Percentiles rank a stretch among this genome's conserved stretches.
Conservation (phyloP, 2,329 filamentous ascomycete genomes). For the Hypoxylon sp. region DNA sequence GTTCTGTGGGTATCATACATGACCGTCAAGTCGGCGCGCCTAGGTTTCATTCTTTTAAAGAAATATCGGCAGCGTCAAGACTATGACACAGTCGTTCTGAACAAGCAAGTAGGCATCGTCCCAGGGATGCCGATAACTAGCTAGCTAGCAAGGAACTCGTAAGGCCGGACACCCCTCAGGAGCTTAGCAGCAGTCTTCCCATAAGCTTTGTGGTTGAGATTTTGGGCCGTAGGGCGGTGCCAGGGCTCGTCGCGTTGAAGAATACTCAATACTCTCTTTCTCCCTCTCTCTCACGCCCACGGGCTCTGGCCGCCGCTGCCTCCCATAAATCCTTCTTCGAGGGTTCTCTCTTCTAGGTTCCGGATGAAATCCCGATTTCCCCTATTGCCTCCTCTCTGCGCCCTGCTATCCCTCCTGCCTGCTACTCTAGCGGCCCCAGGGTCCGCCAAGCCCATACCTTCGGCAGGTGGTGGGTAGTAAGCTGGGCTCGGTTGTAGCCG, state of each 20-base stretch:
- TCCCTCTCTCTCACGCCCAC: constrained; percentile 82
- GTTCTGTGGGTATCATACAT: constrained; percentile 43
- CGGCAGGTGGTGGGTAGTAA: constrained; percentile 93
- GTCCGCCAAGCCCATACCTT: constrained; percentile 77
- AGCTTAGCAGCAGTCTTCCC: constrained; percentile 4
- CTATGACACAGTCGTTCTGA: constrained; percentile 3
- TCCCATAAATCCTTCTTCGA: constrained; percentile 91
- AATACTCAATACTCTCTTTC: constrained; percentile 31
- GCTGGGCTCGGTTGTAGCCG: constrained; percentile 94
- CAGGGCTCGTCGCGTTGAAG: constrained; percentile 21
- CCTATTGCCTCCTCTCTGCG: constrained; percentile 66
- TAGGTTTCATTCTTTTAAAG: too few relatives aligned
- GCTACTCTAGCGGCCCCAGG: constrained; percentile 66
- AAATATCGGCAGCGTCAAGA: too few relatives aligned
- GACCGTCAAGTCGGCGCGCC: constrained; percentile 11
- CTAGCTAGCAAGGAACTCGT: constrained; percentile 4
- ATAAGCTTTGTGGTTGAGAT: constrained; percentile 17
- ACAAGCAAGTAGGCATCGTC: constrained; percentile 9
- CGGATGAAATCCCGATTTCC: constrained; percentile 90
- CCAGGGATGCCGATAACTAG: constrained; percentile 12
- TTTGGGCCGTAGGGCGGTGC: too few relatives aligned
- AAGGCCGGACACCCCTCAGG: constrained; percentile 8
- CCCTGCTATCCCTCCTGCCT: constrained; percentile 80
- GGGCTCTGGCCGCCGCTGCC: constrained; percentile 64
- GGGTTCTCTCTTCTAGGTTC: constrained; percentile 90